Evolutionary conservation across 805 yeast species (phyloP), one percentile per base, ranked within the genome.

Genomic region (Candida tammaniensis): DNA sequence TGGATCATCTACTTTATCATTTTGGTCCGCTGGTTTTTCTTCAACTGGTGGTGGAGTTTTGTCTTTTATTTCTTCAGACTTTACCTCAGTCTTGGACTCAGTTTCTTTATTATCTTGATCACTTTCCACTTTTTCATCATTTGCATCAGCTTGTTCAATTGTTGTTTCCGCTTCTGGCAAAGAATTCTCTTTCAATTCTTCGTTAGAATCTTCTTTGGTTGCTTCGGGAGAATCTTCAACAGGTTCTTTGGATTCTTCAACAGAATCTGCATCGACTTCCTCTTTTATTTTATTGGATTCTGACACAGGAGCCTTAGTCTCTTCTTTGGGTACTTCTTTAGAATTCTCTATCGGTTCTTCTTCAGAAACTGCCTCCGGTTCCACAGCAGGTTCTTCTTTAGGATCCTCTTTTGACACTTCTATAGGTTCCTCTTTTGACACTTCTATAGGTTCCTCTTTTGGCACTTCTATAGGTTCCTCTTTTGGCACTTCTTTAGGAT

Each of bases 391-490:
- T 15, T 30, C 36, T 20, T 17, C 29, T 22, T 33, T 18, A 25
- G 16, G 10, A 23, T 32, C 30, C 11, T 27, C 26, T 9, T 31
- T 16, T 17, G 12, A 18, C 19, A 17, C 32, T 28, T 24, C 24
- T 19, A 22, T 16, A 7, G 19, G 8, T 7, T 16, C 31, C 16
- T 24, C 21, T 5, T 25, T 11, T 6, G 14, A 5, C 9, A 12
- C 31, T 22, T 26, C 33, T 14, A n/a, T 17, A 21, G 22, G 22
- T 4, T 19, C 36, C 16, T 29, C 28, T 24, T 24, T 15, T 12
- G 17, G 12, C 15, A n/a, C 24, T 15, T 17, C 30, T 13, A 8
- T 13, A 11, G 7, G 17, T 14, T 22, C 25, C 5, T 12, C 24
- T 7, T 24, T 21, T n/a, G 26, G 26, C 12, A 17, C n/a, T 16